Percentiles rank a stretch among this genome's conserved stretches.
Conservation (phyloP, 2,329 filamentous ascomycete genomes). For the Aspergillus fumigatiaffinis region DNA sequence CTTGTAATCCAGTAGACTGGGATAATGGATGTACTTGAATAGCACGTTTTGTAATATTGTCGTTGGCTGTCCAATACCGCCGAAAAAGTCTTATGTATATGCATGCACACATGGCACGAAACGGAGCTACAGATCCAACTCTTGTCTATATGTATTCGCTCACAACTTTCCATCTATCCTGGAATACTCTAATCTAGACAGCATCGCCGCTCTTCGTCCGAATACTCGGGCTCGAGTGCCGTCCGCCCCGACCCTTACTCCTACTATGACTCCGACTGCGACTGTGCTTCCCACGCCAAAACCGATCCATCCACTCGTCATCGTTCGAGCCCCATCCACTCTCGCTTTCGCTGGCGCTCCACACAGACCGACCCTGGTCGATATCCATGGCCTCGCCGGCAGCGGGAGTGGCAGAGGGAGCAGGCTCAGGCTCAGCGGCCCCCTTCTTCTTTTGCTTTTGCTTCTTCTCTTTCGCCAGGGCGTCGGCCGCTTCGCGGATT, state of each 20-base stretch:
- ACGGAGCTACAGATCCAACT: neutral
- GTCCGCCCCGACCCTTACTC: neutral
- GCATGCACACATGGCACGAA: neutral
- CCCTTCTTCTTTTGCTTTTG: conserved; percentile 22
- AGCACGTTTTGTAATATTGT: neutral
- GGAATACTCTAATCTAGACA: neutral
- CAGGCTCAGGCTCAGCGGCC: neutral
- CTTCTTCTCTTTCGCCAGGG: conserved; percentile 14
- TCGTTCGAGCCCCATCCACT: conserved; percentile 32
- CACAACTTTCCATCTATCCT: too few species aligned
- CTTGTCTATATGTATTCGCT: too few species aligned
- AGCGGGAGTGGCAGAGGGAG: neutral
- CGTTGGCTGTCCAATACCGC: neutral
- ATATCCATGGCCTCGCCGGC: neutral
- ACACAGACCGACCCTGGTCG: conserved; percentile 17
- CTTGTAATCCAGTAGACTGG: neutral
- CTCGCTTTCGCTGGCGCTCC: conserved; percentile 37
- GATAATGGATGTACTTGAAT: neutral
- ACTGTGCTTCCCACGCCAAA: neutral
- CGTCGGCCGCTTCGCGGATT: conserved; percentile 19
- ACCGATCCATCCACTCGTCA: conserved; percentile 4
- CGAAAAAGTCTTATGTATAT: neutral
- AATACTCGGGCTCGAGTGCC: neutral
- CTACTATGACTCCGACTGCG: neutral
- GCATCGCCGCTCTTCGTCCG: neutral